Evolutionary conservation across 2,329 filamentous ascomycete species (phyloP), one percentile per base, ranked within the genome.

Genomic region (Alternaria rosae): DNA sequence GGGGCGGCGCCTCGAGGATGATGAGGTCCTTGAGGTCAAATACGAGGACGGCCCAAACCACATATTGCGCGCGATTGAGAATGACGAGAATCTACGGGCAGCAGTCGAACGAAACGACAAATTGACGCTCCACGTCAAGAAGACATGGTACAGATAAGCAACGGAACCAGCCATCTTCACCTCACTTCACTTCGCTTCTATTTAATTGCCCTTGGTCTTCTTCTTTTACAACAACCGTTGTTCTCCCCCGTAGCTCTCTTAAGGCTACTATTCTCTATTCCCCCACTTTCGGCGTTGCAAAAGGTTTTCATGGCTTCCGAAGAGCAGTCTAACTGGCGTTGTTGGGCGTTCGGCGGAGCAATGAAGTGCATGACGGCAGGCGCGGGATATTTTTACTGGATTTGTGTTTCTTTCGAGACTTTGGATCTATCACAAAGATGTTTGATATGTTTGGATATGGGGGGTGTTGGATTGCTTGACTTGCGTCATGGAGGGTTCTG

Each of bases 21-120:
- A 87, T 10, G 89, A 92, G n/a, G 87, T 91, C 21, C 86, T 97
- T 26, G 85, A 91, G 64, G 86, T 97, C 23, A 92, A 89, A 70
- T 97, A 97, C 83, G 91, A 92, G 78, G 94, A 97, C 68, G 94
- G 97, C 77, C 84, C 87, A 30, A 91, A 89, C 5, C 91, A 90
- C 25, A 88, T 91, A 66, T 92, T 91, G 78, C 88, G 91, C 43
- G 88, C 88, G 38, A 83, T 98, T 66, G 84, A 92, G 74, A 93
- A 88, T 79, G 89, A 97, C 76, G 86, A 91, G 65, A 93, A 97
- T 77, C 82, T 98, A 54, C 90, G 93, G 67, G 85, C 87, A 67
- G 94, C 94, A 4, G 83, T 97, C 66, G 87, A 91, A 71, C 85
- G 93, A 71, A 97, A 97, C 79, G 90, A 93, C 68, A 97, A 97